phyloP scores from a whole-genome alignment of 2,329 filamentous ascomycete genomes.

The Fusarium concolor region DNA sequence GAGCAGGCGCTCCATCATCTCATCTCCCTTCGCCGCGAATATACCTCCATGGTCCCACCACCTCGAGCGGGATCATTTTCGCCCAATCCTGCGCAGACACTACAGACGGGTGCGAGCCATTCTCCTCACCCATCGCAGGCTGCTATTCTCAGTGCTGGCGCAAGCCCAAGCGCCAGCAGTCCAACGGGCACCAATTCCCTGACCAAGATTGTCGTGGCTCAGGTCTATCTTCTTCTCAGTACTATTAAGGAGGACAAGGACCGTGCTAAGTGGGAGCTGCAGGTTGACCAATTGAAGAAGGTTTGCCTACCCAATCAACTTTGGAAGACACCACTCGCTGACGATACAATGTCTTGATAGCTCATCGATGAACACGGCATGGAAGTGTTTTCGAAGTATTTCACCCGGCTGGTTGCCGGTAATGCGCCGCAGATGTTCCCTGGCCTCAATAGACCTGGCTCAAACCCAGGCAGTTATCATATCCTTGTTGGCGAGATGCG shows the following conservation, averaged over 20 bases:
- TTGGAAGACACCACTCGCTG: slow-evolving; percentile 17
- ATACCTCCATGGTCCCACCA: slow-evolving; percentile 68
- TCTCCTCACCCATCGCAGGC: slow-evolving; percentile 68
- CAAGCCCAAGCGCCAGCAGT: slow-evolving; percentile 71
- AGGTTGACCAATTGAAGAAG: slow-evolving; percentile 92
- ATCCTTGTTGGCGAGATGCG: slow-evolving; percentile 86
- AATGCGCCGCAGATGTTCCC: slow-evolving; percentile 95
- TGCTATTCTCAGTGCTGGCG: slow-evolving; percentile 68
- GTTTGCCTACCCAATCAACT: slow-evolving; percentile 58
- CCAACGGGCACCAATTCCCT: slow-evolving; percentile 74
- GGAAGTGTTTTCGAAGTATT: slow-evolving; percentile 98
- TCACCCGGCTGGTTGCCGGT: slow-evolving; percentile 89
- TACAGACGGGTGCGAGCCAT: slow-evolving; percentile 67
- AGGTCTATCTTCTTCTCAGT: slow-evolving; percentile 93
- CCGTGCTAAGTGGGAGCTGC: slow-evolving; percentile 89
- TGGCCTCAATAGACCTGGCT: slow-evolving; percentile 75
- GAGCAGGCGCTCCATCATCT: slow-evolving; percentile 52
- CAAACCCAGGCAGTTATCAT: slow-evolving; percentile 84
- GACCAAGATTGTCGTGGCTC: slow-evolving; percentile 93
- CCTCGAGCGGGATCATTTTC: slow-evolving; percentile 73
- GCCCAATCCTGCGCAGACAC: slow-evolving; percentile 68
- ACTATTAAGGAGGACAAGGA: slow-evolving; percentile 95
- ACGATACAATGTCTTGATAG: slow-evolving; percentile 57
- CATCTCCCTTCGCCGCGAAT: slow-evolving; percentile 49
- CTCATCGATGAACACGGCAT: slow-evolving; percentile 98